Base-by-base conservation (phyloP, 2,329 filamentous ascomycete species). In the Xylaria multiplex region DNA sequence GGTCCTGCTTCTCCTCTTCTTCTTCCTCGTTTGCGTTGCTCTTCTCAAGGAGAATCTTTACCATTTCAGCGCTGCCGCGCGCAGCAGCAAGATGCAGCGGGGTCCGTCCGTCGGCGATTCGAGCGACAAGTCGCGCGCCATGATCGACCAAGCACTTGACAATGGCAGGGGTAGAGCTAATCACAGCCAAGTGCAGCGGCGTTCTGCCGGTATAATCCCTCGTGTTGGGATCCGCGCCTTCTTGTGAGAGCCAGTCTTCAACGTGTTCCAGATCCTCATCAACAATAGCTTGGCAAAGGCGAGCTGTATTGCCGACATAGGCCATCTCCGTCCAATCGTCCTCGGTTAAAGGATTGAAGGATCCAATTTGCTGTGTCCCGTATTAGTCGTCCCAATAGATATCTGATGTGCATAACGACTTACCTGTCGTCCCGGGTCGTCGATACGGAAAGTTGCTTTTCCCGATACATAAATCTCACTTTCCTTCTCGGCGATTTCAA, bases 241-340 rank as follows among this genome's bases (percentile, higher is more conserved):
- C 88, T 72, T 91, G 87, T 4, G 82, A 79, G 27, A 88, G 82
- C 90, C 92, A 96, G 70, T 89, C 86, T 71, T 87, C 78, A 2
- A 96, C 90, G 68, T 88, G 85, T 43, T 92, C 88, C 2, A 90
- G 71, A 76, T 96, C 90, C 1, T 85, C 82, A 71, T 93, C 89
- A 3, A 94, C 88, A 64, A 97, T 96, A 0, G 91, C 93, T 74
- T 93, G 90, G 73, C 92, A 96, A 1, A 97, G 83, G 16, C 86
- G 83, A 43, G 88, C 88, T 1, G 92, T 94, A 70, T 93, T 92
- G 11, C 92, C 91, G 42, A 96, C 85, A 70, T 96, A 97, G 0
- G 93, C 92, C 92, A 96, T 96, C 70, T 94, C 91, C 0, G 93
- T 96, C 92, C 93, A 96, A 74, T 96, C 92, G 57, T 92, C 85